Base-by-base conservation (phyloP, 2,329 filamentous ascomycete species). In the Colletotrichum lini region DNA sequence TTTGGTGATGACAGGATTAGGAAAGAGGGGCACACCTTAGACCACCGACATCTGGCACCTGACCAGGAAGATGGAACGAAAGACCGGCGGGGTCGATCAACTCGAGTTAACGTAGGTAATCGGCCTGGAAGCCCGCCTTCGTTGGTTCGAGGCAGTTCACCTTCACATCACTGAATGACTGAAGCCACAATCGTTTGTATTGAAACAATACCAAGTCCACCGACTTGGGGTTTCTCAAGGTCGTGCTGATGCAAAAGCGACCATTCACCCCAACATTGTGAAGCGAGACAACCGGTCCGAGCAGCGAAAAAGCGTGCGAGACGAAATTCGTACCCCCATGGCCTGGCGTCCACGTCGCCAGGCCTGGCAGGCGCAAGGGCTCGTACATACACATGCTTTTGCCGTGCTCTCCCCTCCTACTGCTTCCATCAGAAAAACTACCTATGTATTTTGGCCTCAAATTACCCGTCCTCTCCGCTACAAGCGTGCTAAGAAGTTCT, bases 21-120 rank as follows among this genome's bases (percentile, higher is more conserved):
- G 69, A 69, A 69, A 71, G 68, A 68, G 68, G 68, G 68, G 68
- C 64, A 67, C 44, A 42, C 26, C 44, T 52, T 58, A 45, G 65
- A 66, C 47, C 38, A 63, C 52, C 35, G 35, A 38, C 35, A 38
- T 38, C 53, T 68, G 53, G 65, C 65, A 63, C 65, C 52, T 63
- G 56, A 67, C 54, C 18, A 38, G 35, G 35, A 38, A 38, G 47
- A 42, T 53, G 49, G 60, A 63, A 54, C 16, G 23, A 40, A 42
- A 54, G 38, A 16, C 21, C 38, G 54, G 60, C 49, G 49, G 60
- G 60, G 60, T 63, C 23, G 45, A 15, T 13, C 30, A 35, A 35
- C 30, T 9, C 30, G 9, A 38, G 35, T 38, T 38, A 38, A 38
- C 8, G 35, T 38, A 38, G 35, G 35, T 38, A 10, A 10, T 38